Base-by-base conservation (phyloP, 306 rosid species). In the Corylus americana region DNA sequence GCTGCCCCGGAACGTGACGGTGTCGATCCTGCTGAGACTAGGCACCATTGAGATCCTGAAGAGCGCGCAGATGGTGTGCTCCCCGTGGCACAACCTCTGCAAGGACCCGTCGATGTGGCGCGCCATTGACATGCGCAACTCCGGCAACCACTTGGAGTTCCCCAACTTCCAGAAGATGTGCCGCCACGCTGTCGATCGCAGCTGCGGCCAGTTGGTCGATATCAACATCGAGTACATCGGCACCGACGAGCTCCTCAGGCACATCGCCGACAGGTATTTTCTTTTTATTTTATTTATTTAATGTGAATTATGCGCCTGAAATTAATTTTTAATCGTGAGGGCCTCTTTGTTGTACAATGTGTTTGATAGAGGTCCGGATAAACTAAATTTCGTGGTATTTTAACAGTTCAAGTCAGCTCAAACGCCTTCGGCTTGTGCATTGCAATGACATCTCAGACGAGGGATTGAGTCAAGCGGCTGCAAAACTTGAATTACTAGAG, bases 61-160 rank as follows among this genome's bases (percentile, higher is more conserved):
- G 35, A 31, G 35, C 35, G 35, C 35, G 35, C 35, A 31, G 35
- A 31, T 2, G 2, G 35, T 31, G 35, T 31, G 35, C 35, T 31
- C 35, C 3, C 35, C 35, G 35, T 31, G 35, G 35, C 35, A 3
- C 35, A 31, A 2, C 2, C 35, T 92, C 82, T 78, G 92, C 47
- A 80, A 69, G 81, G 92, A 90, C 35, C 97, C 94, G 35, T 47
- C 62, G 27, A 57, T 86, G 44, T 90, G 90, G 91, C 88, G 90
- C 73, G 44, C 73, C 62, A 68, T 92, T 61, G 87, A 86, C 74
- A 87, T 92, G 90, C 69, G 18, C 44, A 39, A 39, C 44, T 0
- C 44, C 0, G 44, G 0, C 5, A 3, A 4, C 44, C 44, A 0
- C 4, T 39, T 5, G 44, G 6, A 39, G 5, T 3, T 0, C 44